These are phyloP conservation scores for Seiridium unicorne DNA, from an alignment of 2,329 filamentous ascomycete species.

Conservation along the genomic window DNA sequence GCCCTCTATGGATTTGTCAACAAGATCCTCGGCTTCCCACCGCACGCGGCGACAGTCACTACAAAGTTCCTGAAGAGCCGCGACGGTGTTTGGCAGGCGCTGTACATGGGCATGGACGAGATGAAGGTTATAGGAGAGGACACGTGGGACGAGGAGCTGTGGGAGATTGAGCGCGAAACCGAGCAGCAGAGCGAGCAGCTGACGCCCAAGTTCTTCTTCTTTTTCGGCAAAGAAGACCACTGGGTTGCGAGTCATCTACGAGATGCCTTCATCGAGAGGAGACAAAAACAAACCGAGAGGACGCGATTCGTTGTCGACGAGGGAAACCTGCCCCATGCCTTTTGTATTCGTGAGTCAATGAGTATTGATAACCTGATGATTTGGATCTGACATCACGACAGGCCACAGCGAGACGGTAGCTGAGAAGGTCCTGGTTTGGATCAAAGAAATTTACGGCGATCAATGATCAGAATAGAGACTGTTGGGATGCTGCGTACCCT, in stretches of 20 bases:
- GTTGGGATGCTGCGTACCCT: neutral
- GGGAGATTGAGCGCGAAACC: constrained; percentile 42
- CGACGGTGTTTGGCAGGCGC: constrained; percentile 58
- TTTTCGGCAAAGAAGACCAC: constrained; percentile 59
- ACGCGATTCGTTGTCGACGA: constrained; percentile 54
- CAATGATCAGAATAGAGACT: neutral
- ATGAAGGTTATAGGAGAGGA: constrained; percentile 59
- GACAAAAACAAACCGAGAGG: constrained; percentile 32
- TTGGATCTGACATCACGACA: constrained; percentile 13
- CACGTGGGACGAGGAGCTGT: constrained; percentile 57
- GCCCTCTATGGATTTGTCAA: constrained; percentile 42
- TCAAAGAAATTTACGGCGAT: constrained; percentile 46
- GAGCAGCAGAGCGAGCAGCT: constrained; percentile 13
- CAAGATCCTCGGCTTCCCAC: constrained; percentile 44
- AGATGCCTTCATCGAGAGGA: constrained; percentile 51
- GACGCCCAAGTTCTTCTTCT: constrained; percentile 53
- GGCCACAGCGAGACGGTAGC: constrained; percentile 48
- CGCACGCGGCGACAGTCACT: constrained; percentile 47
- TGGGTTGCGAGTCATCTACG: constrained; percentile 59
- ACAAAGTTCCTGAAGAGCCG: constrained; percentile 52
- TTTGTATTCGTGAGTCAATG: constrained; percentile 50
- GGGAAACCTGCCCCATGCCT: constrained; percentile 56
- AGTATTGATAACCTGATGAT: no score
- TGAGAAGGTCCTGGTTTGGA: constrained; percentile 45
- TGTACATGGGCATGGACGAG: constrained; percentile 60